Percentiles rank a stretch among this genome's conserved stretches.
These are phyloP conservation scores for Fusarium subglutinans DNA, from an alignment of 2,329 filamentous ascomycete genomes.

Conservation along the genomic window DNA sequence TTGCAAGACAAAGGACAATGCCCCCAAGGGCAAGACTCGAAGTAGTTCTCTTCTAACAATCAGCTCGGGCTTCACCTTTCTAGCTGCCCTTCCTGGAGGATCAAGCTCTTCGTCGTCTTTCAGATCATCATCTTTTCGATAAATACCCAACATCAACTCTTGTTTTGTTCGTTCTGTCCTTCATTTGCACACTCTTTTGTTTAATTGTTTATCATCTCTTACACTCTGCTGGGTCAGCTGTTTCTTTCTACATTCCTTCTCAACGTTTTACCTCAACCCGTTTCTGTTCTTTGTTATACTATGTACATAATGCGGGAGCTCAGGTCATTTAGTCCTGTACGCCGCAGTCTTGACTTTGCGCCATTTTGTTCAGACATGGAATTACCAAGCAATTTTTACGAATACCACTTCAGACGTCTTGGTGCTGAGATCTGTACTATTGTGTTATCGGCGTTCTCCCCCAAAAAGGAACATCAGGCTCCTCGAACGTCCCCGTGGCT, in stretches of 20 bases:
- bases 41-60: conserved; percentile 42
- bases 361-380: conserved; percentile 21
- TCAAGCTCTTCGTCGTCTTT: conserved; percentile 33
- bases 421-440: conserved; percentile 37
- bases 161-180: conserved; percentile 14
- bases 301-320: conserved; percentile 26
- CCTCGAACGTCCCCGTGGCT: conserved; percentile 38
- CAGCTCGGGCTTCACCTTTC: conserved; percentile 43
- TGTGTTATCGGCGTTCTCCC: conserved; percentile 34
- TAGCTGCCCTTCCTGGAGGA: conserved; percentile 40
- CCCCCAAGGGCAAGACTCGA: conserved; percentile 35
- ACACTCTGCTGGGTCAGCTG: background rate
- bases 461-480: background rate
- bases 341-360: conserved; percentile 29
- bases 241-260: background rate
- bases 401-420: conserved; percentile 35
- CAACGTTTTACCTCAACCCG: background rate
- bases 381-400: conserved; percentile 36
- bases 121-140: conserved; percentile 42
- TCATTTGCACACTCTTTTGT: conserved; percentile 29
- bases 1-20: conserved; percentile 39
- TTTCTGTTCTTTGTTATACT: background rate
- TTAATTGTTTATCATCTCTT: background rate
- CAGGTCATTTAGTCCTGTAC: conserved; percentile 19
- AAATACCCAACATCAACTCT: conserved; percentile 14